A percentile compares a stretch with the other conserved stretches of the same genome.
These are phyloP conservation scores for Fragaria vesca DNA, from an alignment of 306 rosid species.

Conservation along the genomic window DNA sequence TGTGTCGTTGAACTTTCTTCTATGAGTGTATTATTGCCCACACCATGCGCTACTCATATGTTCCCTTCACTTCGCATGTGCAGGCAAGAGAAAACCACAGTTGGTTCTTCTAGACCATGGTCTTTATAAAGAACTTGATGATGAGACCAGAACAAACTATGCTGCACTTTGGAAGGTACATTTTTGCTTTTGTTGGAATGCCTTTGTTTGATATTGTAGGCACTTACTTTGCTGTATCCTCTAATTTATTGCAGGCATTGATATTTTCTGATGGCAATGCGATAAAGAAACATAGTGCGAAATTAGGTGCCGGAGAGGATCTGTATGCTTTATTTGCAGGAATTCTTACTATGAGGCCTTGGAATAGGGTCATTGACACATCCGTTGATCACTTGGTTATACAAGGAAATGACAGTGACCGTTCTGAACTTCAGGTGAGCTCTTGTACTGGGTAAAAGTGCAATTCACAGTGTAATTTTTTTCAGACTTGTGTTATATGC, in stretches of 20 bases:
- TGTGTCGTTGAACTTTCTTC: not conserved
- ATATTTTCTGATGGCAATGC: slow-evolving; percentile 76
- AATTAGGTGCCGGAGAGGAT: slow-evolving; percentile 98
- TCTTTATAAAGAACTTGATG: slow-evolving; percentile 88
- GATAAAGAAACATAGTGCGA: slow-evolving; percentile 81
- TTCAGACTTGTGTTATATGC: not conserved
- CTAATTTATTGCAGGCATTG: slow-evolving; percentile 50
- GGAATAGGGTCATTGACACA: slow-evolving; percentile 81
- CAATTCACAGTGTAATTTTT: not conserved
- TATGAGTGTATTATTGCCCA: not conserved
- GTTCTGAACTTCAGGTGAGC: slow-evolving; percentile 86
- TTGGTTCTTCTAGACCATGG: slow-evolving; percentile 92
- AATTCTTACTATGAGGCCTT: slow-evolving; percentile 93
- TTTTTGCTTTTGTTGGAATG: slow-evolving; percentile 1
- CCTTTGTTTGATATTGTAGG: not conserved
- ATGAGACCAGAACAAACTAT: slow-evolving; percentile 67
- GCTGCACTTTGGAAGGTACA: slow-evolving; percentile 92
- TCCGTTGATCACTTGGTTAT: slow-evolving; percentile 89
- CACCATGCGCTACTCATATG: slow-evolving; percentile 1
- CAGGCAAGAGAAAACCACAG: slow-evolving; percentile 92
- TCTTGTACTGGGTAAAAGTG: slow-evolving; percentile 13
- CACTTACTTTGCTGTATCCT: slow-evolving; percentile 5
- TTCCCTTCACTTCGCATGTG: slow-evolving; percentile 8
- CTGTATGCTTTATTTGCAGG: slow-evolving; percentile 91
- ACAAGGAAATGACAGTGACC: slow-evolving; percentile 63